Conservation (phyloP, 2,329 filamentous ascomycete genomes). For the Trichoderma brevicompactum region DNA sequence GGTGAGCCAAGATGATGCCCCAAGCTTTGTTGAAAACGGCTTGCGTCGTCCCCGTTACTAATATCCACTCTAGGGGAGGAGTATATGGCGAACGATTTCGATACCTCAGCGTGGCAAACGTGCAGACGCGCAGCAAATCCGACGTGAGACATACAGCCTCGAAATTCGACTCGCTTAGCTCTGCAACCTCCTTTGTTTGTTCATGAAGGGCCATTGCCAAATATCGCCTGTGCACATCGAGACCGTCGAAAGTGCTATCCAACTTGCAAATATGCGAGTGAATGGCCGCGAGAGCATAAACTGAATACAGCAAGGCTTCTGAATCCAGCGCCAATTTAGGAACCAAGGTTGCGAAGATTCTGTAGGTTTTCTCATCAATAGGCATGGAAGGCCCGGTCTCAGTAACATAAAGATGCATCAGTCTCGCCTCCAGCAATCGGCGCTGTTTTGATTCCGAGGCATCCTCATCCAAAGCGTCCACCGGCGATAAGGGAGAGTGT, state of each 20-base stretch:
- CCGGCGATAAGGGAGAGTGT: conserved; percentile 7
- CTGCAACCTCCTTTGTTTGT: conserved; percentile 29
- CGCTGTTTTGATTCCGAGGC: conserved; percentile 31
- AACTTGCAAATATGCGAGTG: conserved; percentile 28
- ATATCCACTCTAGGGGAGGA: conserved; percentile 32
- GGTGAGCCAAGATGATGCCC: conserved; percentile 20
- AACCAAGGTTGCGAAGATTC: conserved; percentile 26
- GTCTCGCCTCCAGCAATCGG: conserved; percentile 30
- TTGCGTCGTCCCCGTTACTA: conserved; percentile 31
- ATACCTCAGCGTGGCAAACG: conserved; percentile 32
- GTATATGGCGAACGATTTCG: conserved; percentile 29
- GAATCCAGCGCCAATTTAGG: conserved; percentile 30
- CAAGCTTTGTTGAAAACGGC: conserved; percentile 27
- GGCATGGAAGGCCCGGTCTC: conserved; percentile 28
- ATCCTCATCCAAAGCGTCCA: conserved; percentile 23
- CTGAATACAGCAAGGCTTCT: conserved; percentile 32
- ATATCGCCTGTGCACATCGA: conserved; percentile 31
- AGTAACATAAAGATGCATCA: conserved; percentile 33
- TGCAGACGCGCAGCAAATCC: conserved; percentile 30
- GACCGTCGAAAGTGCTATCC: conserved; percentile 21
- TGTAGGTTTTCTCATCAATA: conserved; percentile 31
- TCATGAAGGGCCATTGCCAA: conserved; percentile 32
- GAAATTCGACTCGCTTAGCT: conserved; percentile 24
- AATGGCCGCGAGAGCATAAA: conserved; percentile 32
- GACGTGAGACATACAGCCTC: conserved; percentile 31